phyloP scores from a whole-genome alignment of 108 stramenopile genomes.

The Schizochytrium sp. region DNA sequence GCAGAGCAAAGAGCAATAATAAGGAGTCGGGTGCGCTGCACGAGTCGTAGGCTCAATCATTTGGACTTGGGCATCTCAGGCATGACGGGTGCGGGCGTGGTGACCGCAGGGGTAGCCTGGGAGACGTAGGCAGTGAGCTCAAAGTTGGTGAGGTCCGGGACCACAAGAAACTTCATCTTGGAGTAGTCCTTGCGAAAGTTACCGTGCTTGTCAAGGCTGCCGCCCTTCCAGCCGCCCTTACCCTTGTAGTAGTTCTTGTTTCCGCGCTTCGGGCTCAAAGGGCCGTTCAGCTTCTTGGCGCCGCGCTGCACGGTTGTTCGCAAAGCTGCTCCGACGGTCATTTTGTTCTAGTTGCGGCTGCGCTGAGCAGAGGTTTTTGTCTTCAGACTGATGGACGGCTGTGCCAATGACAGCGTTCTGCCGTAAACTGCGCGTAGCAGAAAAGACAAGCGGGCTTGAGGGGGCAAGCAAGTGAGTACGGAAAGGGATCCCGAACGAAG shows the following conservation, averaged over 20 bases:
- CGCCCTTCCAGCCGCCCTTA: constrained; percentile 60
- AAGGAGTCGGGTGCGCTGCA: no score
- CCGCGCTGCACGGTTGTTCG: constrained; percentile 19
- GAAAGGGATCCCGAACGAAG: no score
- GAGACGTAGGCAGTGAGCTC: constrained; percentile 51
- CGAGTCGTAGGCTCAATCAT: background rate
- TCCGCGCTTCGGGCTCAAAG: constrained; percentile 38
- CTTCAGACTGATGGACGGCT: no score
- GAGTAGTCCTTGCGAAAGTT: constrained; percentile 28
- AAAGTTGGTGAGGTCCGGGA: constrained; percentile 35
- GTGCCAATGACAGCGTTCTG: no score
- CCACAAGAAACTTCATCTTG: constrained; percentile 43
- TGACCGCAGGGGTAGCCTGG: background rate
- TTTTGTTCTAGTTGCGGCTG: background rate
- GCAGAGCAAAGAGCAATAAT: no score
- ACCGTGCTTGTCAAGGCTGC: background rate
- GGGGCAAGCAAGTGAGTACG: no score
- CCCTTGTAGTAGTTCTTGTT: constrained; percentile 54
- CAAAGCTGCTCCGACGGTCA: constrained; percentile 3
- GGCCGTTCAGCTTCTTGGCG: constrained; percentile 27
- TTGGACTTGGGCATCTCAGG: background rate
- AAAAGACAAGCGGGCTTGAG: no score
- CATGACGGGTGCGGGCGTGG: background rate
- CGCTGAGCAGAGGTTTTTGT: no score
- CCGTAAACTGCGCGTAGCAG: no score